Evolutionary conservation across 257 asterid species (phyloP), one percentile per base, ranked within the genome.

Genomic region (Solanum commersonii): DNA sequence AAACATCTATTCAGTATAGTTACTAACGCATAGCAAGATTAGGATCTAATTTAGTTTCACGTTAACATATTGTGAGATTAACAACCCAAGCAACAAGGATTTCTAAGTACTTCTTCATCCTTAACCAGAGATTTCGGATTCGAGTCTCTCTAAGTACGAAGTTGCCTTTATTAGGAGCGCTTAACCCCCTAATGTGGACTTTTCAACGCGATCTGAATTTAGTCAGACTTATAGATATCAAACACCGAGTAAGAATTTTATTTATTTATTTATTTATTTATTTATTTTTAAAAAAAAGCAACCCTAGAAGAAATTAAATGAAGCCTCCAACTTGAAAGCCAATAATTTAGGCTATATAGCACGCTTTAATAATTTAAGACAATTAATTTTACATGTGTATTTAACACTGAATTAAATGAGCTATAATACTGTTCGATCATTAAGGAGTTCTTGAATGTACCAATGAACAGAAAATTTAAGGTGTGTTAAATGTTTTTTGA

Each of bases 121-220:
- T 0, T 56, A 20, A 8, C 0, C 2, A 20, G 12, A 56, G 25
- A 8, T 2, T 20, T 22, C 1, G 12, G 1, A 1, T 7, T 59
- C 0, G 12, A 59, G 67, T 59, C 2, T 59, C 25, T 8, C 5
- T 59, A 20, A 7, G 1, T 59, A 56, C 5, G 2, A 56, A 56
- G 65, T 56, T 56, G 0, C 0, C 0, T 56, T 56, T 20, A 22
- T 56, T 20, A 20, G 2, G 5, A 56, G 0, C 2, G 5, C 10
- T 7, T 20, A 20, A 20, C 0, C 11, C 11, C 4, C 2, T 20
- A 56, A 56, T 56, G 0, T 56, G 10, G 11, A 56, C 1, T 20
- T 56, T 56, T 0, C 5, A 0, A 7, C 11, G 1, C 5, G 25
- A 56, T 20, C 5, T 8, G 1, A 59, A 22, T 20, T 20, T 56